Base-by-base conservation (phyloP, 495 filamentous ascomycete species). In the Patellaria atrata region DNA sequence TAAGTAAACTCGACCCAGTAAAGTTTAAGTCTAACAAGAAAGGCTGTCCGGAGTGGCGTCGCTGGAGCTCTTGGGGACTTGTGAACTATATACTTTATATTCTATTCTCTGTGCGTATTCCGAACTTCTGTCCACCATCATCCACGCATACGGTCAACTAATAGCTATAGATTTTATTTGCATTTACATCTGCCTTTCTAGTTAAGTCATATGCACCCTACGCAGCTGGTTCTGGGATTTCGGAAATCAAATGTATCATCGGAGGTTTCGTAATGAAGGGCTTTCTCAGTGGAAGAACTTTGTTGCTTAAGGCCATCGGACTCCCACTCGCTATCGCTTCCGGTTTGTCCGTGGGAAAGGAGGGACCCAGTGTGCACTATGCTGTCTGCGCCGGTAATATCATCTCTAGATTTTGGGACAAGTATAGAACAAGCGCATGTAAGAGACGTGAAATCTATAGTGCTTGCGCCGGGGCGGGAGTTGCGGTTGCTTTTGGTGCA, bases 231-330 rank as follows among this genome's bases (percentile, higher is more conserved):
- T 94, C 86, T 15, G 89, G 89, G 30, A 97, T 97, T 37, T 94
- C 86, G 17, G 89, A 97, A 61, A 97, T 97, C 61, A 97, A 97
- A 59, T 96, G 89, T 58, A 97, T 97, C 46, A 93, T 97, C 48
- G 87, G 86, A 4, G 89, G 89, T n/a, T 97, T 97, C 47, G 81
- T 96, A 37, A 97, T 97, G 89, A 94, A 97, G 54, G 89, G 89
- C 5, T 97, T 96, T 50, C 67, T 97, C 25, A 82, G 89, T 20
- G 79, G 77, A 43, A 82, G 82, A 78, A 97, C 89, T 11, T 63
- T 97, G 8, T 44, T 91, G 23, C 96, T 97, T 53, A 97, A 97
- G 58, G 93, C 86, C 2, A 71, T 96, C 33, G 79, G 80, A 22
- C 59, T 97, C 30, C 89, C 89, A 0, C 65, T 97, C 13, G 82